These are phyloP conservation scores for Emericellopsis terricola DNA, from an alignment of 495 filamentous ascomycete genomes.

Conservation along the genomic window DNA sequence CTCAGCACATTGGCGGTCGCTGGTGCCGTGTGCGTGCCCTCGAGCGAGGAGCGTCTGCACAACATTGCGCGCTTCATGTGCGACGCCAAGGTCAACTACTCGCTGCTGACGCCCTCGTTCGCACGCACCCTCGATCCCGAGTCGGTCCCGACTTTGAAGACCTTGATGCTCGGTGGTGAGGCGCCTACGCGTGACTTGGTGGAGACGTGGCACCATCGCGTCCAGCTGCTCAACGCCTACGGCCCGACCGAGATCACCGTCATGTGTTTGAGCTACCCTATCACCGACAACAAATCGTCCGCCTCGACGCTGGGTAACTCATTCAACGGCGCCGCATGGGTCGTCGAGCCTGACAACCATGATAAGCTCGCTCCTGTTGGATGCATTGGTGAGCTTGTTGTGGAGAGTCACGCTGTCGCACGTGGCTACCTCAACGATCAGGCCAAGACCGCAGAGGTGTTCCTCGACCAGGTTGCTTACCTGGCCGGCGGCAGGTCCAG, in stretches of 20 bases:
- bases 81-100: not conserved
- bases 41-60: not conserved
- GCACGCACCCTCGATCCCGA: conserved; percentile 5
- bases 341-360: conserved; percentile 35
- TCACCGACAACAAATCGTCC: too few species aligned
- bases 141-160: conserved; percentile 6
- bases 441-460: conserved; percentile 21
- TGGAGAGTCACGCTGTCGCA: conserved; percentile 38
- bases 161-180: conserved; percentile 7
- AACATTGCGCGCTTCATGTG: conserved; percentile 5
- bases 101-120: conserved; percentile 3
- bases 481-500: conserved; percentile 16
- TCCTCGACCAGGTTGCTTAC: conserved; percentile 34
- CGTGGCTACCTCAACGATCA: conserved; percentile 29
- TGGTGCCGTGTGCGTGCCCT: conserved; percentile 1
- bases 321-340: conserved; percentile 29
- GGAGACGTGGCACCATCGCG: not conserved
- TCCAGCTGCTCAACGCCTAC: conserved; percentile 28
- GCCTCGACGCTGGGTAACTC: too few species aligned
- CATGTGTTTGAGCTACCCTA: too few species aligned
- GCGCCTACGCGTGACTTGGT: conserved; percentile 2
- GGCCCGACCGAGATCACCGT: conserved; percentile 24
- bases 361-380: conserved; percentile 36
- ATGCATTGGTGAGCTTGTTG: conserved; percentile 38
- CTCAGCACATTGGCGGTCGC: not conserved